A percentile compares a stretch with the other conserved stretches of the same genome.
Evolutionary conservation across 2,329 filamentous ascomycete species (phyloP).

Genomic region (Ceratocystiopsis minuta): DNA sequence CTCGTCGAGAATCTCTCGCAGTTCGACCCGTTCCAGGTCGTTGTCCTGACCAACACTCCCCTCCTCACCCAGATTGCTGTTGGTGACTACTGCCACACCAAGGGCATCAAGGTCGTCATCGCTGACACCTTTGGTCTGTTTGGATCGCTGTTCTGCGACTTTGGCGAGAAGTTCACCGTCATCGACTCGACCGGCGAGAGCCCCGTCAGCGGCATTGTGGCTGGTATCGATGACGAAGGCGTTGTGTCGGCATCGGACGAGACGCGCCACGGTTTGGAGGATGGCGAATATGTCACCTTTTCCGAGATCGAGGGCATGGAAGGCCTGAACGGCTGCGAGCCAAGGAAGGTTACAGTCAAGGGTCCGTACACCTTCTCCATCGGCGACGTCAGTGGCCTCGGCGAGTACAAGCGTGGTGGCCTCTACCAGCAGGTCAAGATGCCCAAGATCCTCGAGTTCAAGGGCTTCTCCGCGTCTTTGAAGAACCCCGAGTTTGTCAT

Average conservation of each 20-base stretch:
- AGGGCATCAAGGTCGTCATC: constrained; percentile 78
- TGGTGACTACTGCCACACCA: constrained; percentile 83
- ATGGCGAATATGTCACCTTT: constrained; percentile 93
- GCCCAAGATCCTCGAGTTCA: constrained; percentile 85
- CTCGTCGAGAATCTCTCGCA: constrained; percentile 60
- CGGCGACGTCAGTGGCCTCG: constrained; percentile 74
- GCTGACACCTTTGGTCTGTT: constrained; percentile 88
- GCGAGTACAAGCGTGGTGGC: constrained; percentile 74
- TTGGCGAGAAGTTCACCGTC: constrained; percentile 82
- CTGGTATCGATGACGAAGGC: constrained; percentile 75
- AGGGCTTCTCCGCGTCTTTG: constrained; percentile 57
- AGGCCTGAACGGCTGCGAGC: constrained; percentile 61
- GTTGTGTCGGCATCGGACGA: constrained; percentile 87
- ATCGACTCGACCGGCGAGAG: constrained; percentile 84
- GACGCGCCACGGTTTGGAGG: constrained; percentile 83
- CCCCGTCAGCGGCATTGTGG: constrained; percentile 72
- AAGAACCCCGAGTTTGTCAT: constrained; percentile 79
- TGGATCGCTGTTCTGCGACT: constrained; percentile 91
- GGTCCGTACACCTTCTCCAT: constrained; percentile 96
- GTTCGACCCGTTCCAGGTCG: constrained; percentile 79
- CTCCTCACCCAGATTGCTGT: constrained; percentile 67
- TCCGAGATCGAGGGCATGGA: constrained; percentile 89
- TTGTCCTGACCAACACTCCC: constrained; percentile 75
- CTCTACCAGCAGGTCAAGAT: constrained; percentile 96
- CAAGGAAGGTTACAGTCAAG: constrained; percentile 82